Base-by-base conservation (phyloP, 148 eudicot genomes). In the Rhododendron simsii region DNA sequence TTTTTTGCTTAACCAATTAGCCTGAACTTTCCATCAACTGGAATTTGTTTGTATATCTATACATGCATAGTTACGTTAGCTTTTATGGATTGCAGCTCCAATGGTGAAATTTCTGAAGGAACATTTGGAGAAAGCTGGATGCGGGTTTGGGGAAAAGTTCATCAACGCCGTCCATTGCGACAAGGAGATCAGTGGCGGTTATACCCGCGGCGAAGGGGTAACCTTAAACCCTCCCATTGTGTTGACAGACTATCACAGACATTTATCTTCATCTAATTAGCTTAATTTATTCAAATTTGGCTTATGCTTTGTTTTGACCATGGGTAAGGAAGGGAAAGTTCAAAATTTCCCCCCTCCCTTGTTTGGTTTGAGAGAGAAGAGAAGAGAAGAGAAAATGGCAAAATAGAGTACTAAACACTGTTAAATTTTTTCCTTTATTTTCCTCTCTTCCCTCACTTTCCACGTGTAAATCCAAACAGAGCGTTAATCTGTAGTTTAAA, bases 101-200 rank as follows among this genome's bases (percentile, higher is more conserved):
- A 95, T 84, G 94, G 99, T 90, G 93, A 96, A 90, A 84, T 96
- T 96, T 86, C 87, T 96, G 83, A 91, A 67, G 85, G 95, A 96
- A 86, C 90, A 93, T 84, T 84, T 95, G 91, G 93, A 89, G 87
- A 95, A 95, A 89, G 84, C 95, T 28, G 98, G 99, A 59, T 95
- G 99, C 86, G 77, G 57, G 65, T 48, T 96, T 18, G 90, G 93
- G 2, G 92, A 89, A 61, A 90, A 92, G 86, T 96, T 96, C 92
- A 90, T 95, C 57, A 91, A 90, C 73, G 98, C 98, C 21, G 90
- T 91, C 57, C 35, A 94, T 41, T 96, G 99, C 79, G 83, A 89
- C 13, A 63, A 80, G 55, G 37, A 89, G 47, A 39, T 91, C 6
- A 81, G 79, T 76, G 99, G 98, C 44, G 96, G 95, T 51, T 96